Evolutionary conservation across 495 filamentous ascomycete species (phyloP).

Genomic region (Thozetella sp.): DNA sequence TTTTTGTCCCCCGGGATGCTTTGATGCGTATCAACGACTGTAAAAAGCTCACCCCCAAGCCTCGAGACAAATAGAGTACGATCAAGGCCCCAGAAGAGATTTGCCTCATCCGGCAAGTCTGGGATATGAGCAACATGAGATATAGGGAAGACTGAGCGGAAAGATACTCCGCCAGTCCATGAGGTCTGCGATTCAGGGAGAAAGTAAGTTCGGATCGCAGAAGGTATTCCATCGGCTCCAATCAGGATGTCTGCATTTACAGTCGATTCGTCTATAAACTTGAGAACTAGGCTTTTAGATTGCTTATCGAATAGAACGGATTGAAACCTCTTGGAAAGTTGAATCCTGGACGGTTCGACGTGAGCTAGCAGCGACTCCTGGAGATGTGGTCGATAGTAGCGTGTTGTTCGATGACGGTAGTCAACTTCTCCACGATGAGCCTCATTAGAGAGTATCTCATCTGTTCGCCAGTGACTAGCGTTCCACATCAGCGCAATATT

Average conservation of each 20-base stretch:
- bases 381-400: constrained; percentile 48
- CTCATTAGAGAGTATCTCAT: constrained; percentile 44
- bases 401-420: constrained; percentile 43
- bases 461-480: constrained; percentile 29
- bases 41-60: constrained; percentile 41
- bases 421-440: constrained; percentile 34
- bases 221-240: constrained; percentile 33
- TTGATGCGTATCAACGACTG: constrained; percentile 46
- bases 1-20: constrained; percentile 34
- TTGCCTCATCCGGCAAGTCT: constrained; percentile 43
- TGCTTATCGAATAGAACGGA: constrained; percentile 9
- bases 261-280: constrained; percentile 24
- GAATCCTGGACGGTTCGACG: constrained; percentile 29
- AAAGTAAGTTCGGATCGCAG: constrained; percentile 32
- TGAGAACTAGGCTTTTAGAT: constrained; percentile 14
- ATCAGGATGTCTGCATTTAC: constrained; percentile 29
- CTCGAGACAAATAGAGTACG: constrained; percentile 49
- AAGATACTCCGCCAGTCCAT: constrained; percentile 46
- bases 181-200: constrained; percentile 38
- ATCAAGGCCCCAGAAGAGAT: constrained; percentile 50
- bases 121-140: constrained; percentile 37
- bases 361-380: constrained; percentile 44
- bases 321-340: constrained; percentile 22
- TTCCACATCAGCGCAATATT: constrained; percentile 29
- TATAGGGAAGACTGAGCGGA: constrained; percentile 46